Conservation (phyloP, 441 rosid genomes). For the Macaranga tanarius region DNA sequence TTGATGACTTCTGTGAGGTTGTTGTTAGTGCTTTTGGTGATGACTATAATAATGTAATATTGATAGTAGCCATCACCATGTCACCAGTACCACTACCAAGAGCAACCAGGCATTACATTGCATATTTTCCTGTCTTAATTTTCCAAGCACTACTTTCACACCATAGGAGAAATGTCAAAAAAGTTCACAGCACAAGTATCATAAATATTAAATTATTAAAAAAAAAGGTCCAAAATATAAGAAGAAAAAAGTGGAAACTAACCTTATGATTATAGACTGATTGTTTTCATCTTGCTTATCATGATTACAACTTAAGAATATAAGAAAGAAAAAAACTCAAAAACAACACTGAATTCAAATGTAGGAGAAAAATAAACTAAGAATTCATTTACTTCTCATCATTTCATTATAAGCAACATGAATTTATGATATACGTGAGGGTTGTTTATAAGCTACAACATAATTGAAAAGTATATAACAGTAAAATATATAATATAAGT, state of each 20-base stretch:
- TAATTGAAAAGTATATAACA: not conserved
- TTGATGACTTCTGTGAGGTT: slow-evolving; percentile 77
- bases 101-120: slow-evolving; percentile 88
- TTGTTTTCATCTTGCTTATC: slow-evolving; percentile 59
- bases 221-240: slow-evolving; percentile 6
- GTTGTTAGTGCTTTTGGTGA: slow-evolving; percentile 91
- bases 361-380: slow-evolving; percentile 12
- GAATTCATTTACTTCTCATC: slow-evolving; percentile 71
- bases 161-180: slow-evolving; percentile 41
- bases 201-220: not conserved
- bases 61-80: too few species aligned
- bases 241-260: slow-evolving; percentile 21
- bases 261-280: slow-evolving; percentile 84
- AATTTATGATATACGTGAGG: too few species aligned
- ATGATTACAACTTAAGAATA: slow-evolving; percentile 5
- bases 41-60: too few species aligned
- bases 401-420: slow-evolving; percentile 81
- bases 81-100: too few species aligned
- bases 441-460: too few species aligned
- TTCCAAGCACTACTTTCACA: slow-evolving; percentile 98
- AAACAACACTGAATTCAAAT: slow-evolving; percentile 19
- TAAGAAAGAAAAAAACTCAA: slow-evolving; percentile 16
- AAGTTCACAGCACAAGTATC: slow-evolving; percentile 7
- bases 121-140: slow-evolving; percentile 95
- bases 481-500: not conserved